Percentiles rank a stretch among this genome's conserved stretches.
Evolutionary conservation across 192 early-diverging fungal species (phyloP).

Genomic region (Fimicolochytrium jonesii): DNA sequence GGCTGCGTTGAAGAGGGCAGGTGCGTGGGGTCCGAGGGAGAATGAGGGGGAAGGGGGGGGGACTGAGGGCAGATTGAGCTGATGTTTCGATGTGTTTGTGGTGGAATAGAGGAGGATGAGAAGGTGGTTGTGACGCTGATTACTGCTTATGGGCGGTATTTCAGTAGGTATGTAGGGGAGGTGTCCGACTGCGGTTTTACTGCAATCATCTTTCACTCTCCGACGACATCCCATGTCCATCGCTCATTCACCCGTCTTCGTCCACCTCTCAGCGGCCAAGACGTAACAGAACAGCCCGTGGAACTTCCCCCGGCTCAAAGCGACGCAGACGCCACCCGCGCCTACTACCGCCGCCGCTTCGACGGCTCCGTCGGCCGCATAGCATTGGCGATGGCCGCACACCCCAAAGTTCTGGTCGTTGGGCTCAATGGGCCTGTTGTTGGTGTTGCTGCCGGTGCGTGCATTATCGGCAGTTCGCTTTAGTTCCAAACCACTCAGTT

Average conservation of each 20-base stretch:
- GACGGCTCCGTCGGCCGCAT: slow-evolving; percentile 8
- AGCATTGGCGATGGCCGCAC: slow-evolving; percentile 1
- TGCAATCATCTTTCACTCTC: background rate
- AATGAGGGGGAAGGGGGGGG: background rate
- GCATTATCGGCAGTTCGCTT: background rate
- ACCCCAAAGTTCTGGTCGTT: slow-evolving; percentile 28
- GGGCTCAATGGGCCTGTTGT: slow-evolving; percentile 31
- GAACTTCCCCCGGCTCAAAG: background rate
- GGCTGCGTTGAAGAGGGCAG: slow-evolving; percentile 10
- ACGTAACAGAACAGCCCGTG: slow-evolving; percentile 11
- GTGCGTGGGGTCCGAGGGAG: background rate
- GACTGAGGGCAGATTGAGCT: background rate
- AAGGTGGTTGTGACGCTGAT: slow-evolving; percentile 6
- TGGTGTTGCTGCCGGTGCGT: slow-evolving; percentile 20
- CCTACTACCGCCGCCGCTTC: slow-evolving; percentile 14
- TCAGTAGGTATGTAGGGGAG: slow-evolving; percentile 9
- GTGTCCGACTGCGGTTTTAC: background rate
- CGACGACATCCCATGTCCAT: background rate
- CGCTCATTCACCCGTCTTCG: background rate
- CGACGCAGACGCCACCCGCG: slow-evolving; percentile 9
- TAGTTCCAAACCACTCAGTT: background rate
- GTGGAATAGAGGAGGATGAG: background rate
- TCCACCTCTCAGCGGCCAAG: slow-evolving; percentile 9
- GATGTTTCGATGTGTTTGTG: background rate
- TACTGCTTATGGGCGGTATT: slow-evolving; percentile 17